Evolutionary conservation across 306 rosid species (phyloP), one percentile per base, ranked within the genome.

Genomic region (Pyrus betulifolia): DNA sequence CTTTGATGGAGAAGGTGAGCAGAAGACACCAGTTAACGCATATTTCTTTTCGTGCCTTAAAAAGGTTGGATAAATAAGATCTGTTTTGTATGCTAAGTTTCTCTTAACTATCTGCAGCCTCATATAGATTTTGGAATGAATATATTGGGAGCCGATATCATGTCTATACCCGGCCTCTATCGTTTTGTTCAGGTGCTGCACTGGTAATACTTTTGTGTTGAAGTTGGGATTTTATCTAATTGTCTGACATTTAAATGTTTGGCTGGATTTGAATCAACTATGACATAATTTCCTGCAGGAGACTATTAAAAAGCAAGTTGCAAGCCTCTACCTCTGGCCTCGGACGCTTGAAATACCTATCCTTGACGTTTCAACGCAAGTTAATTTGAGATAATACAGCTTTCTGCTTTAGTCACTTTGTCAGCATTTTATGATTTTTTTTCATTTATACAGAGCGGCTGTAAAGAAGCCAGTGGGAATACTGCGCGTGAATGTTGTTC

Each of bases 91-190:
- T 79, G 61, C 72, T 72, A 72, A 14, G 52, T 55, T 33, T 27
- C 27, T 71, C 45, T 23, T 69, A 73, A 72, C 83, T 59, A 55
- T 83, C 40, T 78, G 83, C 91, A 95, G 99, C 99, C 99, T 31
- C 85, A 88, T 67, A 84, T 95, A 54, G 99, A 95, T 82, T 95
- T 95, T 52, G 99, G 99, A 66, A 51, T 90, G 81, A 84, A 84
- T 49, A 60, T 95, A 71, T 82, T 81, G 46, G 99, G 99, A 74
- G 93, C 90, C 51, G 99, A 95, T 80, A 52, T 92, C 79, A 89
- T 95, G 99, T 87, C 99, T 57, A 91, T 95, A 80, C 97, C 97
- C 5, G 97, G 97, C 79, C 86, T 95, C 75, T 89, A 92, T 79
- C 82, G 82, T 82, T 90, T 82, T 81, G 81, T 92, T 82, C 97